Evolutionary conservation across 2,329 filamentous ascomycete genomes (phyloP), one percentile per base, ranked within the genome.

Genomic region (Verticillium zaregamsianum): DNA sequence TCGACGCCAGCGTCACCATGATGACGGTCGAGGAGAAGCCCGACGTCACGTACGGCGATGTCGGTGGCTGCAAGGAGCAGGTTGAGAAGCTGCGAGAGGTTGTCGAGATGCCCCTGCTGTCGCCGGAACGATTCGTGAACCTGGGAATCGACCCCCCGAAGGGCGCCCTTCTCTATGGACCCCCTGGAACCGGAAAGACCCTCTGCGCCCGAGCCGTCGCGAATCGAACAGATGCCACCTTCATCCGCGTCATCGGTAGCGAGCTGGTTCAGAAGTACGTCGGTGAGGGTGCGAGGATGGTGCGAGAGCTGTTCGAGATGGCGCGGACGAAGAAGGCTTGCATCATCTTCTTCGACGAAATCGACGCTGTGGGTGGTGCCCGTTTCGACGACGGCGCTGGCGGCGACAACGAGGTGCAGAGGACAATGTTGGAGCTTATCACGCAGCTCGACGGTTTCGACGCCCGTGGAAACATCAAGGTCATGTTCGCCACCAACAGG

Each of bases 21-120:
- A 99, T 99, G 95, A 98, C 95, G 58, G 95, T 99, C 66, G 95
- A 99, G 82, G 95, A 99, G 81, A 99, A 99, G 83, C 95, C 95
- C 17, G 95, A 99, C 76, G 95, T 99, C 65, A 99, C 95, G 65
- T 99, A 99, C 71, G 95, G 95, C 69, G 95, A 99, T 81, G 94
- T 99, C 49, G 95, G 95, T 79, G 95, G 95, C 61, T 98, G 93
- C 86, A 99, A 99, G 80, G 95, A 99, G 79, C 95, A 99, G 79
- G 97, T 99, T 49, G 95, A 99, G 83, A 99, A 99, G 85, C 86
- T 99, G 68, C 87, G 95, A 76, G 95, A 99, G 79, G 95, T 99
- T 60, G 95, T 99, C 62, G 95, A 99, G 80, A 98, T 98, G 92
- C 95, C 95, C 12, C 82, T 99, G 60, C 83, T 99, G 66, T 97